phyloP scores from a whole-genome alignment of 306 rosid species.

The Vigna radiata region DNA sequence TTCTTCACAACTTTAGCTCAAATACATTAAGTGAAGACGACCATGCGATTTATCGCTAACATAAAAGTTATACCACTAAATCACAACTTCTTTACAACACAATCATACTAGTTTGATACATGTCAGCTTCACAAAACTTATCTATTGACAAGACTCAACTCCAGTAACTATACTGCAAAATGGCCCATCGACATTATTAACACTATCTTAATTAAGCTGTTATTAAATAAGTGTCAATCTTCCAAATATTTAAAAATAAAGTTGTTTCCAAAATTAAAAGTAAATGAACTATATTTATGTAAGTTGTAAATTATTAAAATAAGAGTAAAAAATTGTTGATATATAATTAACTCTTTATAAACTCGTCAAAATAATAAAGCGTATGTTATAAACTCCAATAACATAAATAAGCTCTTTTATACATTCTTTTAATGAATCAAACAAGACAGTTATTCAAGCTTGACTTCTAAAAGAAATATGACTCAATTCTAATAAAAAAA shows the following conservation, averaged over 20 bases:
- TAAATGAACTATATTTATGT: not conserved
- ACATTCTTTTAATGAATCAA: not conserved
- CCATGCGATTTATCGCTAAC: too few relatives aligned
- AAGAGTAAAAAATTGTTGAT: not conserved
- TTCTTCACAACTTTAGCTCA: too few relatives aligned
- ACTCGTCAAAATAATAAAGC: not conserved
- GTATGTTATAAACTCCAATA: not conserved
- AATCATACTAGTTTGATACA: too few relatives aligned
- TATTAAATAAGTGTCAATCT: not conserved
- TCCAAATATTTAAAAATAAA: not conserved
- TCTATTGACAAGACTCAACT: not conserved
- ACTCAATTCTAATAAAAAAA: not conserved
- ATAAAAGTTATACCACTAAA: too few relatives aligned
- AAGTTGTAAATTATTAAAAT: not conserved
- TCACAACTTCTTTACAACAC: too few relatives aligned
- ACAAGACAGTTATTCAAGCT: not conserved
- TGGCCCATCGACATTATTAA: constrained; percentile 4
- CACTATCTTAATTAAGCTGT: not conserved
- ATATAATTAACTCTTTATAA: not conserved
- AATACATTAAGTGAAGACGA: too few relatives aligned
- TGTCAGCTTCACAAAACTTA: too few relatives aligned
- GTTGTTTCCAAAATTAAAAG: not conserved
- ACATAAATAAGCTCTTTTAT: not conserved
- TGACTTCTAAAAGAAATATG: not conserved
- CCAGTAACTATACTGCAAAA: constrained; percentile 26